Percentiles rank a stretch among this genome's conserved stretches.
These are phyloP conservation scores for Jatropha podagrica DNA, from an alignment of 441 rosid genomes.

Conservation along the genomic window DNA sequence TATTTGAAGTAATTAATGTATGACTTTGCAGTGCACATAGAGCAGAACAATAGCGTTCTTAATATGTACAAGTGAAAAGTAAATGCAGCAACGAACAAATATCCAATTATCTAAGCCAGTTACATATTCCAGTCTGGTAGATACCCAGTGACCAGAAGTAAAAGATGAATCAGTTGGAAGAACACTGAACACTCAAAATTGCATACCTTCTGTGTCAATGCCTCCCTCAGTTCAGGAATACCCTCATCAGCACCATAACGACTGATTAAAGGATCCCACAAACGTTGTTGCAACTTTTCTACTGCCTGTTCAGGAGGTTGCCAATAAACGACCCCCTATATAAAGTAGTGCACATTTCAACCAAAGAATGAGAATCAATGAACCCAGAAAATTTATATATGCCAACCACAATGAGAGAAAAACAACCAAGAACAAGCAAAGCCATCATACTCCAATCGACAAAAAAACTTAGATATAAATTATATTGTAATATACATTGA, in stretches of 20 bases:
- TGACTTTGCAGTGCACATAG: background rate
- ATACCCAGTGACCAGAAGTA: constrained; percentile 7
- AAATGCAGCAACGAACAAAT: constrained; percentile 10
- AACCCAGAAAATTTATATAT: background rate
- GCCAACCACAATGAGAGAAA: constrained; percentile 1
- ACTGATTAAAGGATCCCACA: constrained; percentile 76
- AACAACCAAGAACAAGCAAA: background rate
- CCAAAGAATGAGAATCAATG: constrained; percentile 12
- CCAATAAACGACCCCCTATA: constrained; percentile 94
- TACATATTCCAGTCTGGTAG: background rate
- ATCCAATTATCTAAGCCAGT: constrained; percentile 14
- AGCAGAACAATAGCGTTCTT: background rate
- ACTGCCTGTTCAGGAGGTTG: constrained; percentile 86
- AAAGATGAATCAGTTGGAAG: constrained; percentile 16
- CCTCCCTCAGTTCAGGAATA: constrained; percentile 69
- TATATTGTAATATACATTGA: background rate
- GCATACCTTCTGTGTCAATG: constrained; percentile 66
- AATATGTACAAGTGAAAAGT: background rate
- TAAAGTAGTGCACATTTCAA: constrained; percentile 12
- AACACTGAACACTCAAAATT: background rate
- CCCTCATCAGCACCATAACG: constrained; percentile 97
- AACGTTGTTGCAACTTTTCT: constrained; percentile 76
- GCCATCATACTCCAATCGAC: background rate
- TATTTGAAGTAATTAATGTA: background rate
- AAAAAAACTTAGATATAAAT: constrained; percentile 6